These are phyloP conservation scores for Arabis hirsuta DNA, from an alignment of 345 rosid genomes.

Conservation along the genomic window DNA sequence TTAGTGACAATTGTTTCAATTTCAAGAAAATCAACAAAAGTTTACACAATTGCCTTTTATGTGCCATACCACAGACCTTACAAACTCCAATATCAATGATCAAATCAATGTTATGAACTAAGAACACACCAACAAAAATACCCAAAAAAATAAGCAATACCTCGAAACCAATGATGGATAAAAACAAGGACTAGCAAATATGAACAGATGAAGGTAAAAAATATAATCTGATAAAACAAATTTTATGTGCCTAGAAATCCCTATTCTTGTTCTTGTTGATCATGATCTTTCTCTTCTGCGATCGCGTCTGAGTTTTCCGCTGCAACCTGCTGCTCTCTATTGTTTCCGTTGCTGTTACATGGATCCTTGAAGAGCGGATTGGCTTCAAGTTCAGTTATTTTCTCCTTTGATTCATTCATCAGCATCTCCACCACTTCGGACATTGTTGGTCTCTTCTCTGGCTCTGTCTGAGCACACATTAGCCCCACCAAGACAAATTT, in stretches of 20 bases:
- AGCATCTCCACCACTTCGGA: conserved; percentile 72
- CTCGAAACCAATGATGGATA: not conserved
- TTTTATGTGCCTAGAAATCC: conserved; percentile 20
- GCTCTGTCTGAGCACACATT: conserved; percentile 70
- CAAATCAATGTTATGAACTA: conserved; percentile 30
- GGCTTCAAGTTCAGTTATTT: conserved; percentile 59
- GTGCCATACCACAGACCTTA: conserved; percentile 32
- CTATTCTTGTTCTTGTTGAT: conserved; percentile 28
- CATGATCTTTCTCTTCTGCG: conserved; percentile 29
- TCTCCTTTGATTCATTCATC: conserved; percentile 58
- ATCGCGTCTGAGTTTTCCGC: conserved; percentile 34
- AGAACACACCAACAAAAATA: conserved; percentile 24
- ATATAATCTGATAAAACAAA: conserved; percentile 1
- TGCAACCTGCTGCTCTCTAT: conserved; percentile 30
- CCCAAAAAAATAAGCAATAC: conserved; percentile 21
- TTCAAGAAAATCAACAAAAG: conserved; percentile 7
- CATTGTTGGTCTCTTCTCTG: conserved; percentile 78
- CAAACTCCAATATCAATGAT: conserved; percentile 34
- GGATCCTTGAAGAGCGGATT: conserved; percentile 62
- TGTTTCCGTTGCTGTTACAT: conserved; percentile 3
- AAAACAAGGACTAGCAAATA: conserved; percentile 27
- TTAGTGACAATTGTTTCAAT: not conserved
- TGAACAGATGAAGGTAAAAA: conserved; percentile 18
- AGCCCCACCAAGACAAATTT: conserved; percentile 63
- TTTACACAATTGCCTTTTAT: conserved; percentile 25